Conservation (phyloP, 306 rosid species). For the Rosa rugosa region DNA sequence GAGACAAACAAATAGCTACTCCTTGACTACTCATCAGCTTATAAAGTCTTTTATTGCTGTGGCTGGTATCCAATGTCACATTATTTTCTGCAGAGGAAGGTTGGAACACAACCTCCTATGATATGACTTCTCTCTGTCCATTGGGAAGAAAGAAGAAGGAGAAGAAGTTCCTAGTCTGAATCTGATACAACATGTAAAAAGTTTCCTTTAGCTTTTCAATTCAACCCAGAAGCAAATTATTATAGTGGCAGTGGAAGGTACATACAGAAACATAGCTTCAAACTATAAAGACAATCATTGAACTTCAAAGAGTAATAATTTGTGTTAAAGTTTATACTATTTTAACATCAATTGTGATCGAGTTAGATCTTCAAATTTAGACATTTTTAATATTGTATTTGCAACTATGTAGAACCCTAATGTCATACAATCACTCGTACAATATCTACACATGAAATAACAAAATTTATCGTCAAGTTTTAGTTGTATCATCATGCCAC, state of each 20-base stretch:
- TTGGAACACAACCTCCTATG: constrained; percentile 24
- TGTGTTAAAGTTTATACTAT: not conserved
- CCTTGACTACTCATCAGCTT: constrained; percentile 24
- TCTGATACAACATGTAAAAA: constrained; percentile 4
- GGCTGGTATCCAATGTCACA: constrained; percentile 46
- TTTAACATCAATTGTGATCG: too few species aligned
- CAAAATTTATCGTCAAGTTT: not conserved
- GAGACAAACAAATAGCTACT: constrained; percentile 40
- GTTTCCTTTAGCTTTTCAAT: not conserved
- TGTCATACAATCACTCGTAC: not conserved
- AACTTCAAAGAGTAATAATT: not conserved
- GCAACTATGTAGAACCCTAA: too few species aligned
- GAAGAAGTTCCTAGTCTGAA: not conserved
- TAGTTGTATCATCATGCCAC: not conserved
- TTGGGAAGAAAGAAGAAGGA: constrained; percentile 14
- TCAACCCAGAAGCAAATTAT: not conserved
- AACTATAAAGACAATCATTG: not conserved
- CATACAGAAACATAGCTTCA: not conserved
- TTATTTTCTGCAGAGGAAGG: constrained; percentile 26
- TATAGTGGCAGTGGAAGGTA: not conserved
- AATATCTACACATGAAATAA: not conserved
- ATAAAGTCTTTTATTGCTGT: constrained; percentile 22
- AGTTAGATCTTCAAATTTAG: too few species aligned
- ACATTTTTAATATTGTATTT: too few species aligned
- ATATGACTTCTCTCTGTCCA: constrained; percentile 11